Conservation (phyloP, 257 asterid genomes). For the Nicotiana otophora region DNA sequence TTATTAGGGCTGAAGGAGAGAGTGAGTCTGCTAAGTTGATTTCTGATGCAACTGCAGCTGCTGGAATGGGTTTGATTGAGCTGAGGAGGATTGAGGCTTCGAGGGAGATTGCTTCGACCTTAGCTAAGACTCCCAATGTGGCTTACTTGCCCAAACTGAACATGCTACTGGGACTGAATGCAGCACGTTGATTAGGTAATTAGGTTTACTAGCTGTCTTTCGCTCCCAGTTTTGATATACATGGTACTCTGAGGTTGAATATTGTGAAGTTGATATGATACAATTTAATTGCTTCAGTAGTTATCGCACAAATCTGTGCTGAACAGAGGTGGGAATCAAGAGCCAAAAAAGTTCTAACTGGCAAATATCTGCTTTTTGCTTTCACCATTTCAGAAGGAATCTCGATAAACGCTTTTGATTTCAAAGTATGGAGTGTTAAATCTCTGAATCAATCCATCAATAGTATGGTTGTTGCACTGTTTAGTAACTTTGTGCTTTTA, state of each 20-base stretch:
- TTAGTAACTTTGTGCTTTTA: neutral
- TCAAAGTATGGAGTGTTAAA: neutral
- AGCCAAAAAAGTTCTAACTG: neutral
- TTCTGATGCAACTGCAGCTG: constrained; percentile 38
- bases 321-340: neutral
- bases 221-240: too few relatives aligned
- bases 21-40: constrained; percentile 46
- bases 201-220: neutral
- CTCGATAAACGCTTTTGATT: neutral
- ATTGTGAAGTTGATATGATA: neutral
- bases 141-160: constrained; percentile 35
- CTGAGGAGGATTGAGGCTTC: constrained; percentile 44
- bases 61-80: constrained; percentile 42
- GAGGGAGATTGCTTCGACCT: constrained; percentile 35
- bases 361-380: neutral
- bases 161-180: constrained; percentile 36
- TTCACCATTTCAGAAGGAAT: neutral
- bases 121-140: constrained; percentile 33
- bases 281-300: neutral
- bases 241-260: neutral
- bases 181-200: constrained; percentile 22
- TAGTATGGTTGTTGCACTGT: neutral
- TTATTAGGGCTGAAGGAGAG: constrained; percentile 46
- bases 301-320: neutral
- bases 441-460: too few relatives aligned